Evolutionary conservation across 2,329 filamentous ascomycete species (phyloP), one percentile per base, ranked within the genome.

Genomic region (Fusarium xylarioides): DNA sequence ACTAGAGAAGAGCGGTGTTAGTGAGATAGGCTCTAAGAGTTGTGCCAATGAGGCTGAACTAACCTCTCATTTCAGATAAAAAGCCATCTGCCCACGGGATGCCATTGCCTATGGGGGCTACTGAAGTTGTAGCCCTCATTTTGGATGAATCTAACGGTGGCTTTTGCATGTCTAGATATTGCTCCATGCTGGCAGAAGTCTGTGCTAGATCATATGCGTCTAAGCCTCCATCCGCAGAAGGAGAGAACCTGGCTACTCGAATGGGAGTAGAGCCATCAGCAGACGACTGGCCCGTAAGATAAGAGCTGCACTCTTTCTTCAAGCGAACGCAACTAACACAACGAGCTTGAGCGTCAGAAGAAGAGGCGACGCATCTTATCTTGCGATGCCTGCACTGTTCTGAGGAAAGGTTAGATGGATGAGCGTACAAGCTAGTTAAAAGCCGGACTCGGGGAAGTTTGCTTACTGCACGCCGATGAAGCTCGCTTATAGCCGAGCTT

Each of bases 221-320:
- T 4, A n/a, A 7, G 15, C 26, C 4, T n/a, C 6, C 15, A 15
- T 40, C 52, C 2, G 19, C 15, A 11, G n/a, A 15, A 40, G 52
- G 52, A 23, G 52, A 55, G 12, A 40, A 40, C 37, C 52, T 55
- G 21, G 52, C 52, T 16, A 55, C 11, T 30, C 52, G 52, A n/a
- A 40, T 19, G 8, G 14, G 52, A 30, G 6, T 18, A n/a, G 52
- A 28, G 9, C 52, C 52, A 42, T 42, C 26, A 23, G 15, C 11
- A 4, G 52, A 55, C 10, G 26, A 42, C 16, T 32, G 52, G 6
- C 52, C 34, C 6, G 52, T 55, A 2, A 55, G 52, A 37, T 42
- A 55, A 32, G 52, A 56, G 12, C 59, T 46, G 21, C 59, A 62
- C 7, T 62, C 52, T 34, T 62, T 62, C 18, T 62, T 62, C 26